Percentiles rank a stretch among this genome's conserved stretches.
phyloP scores from a whole-genome alignment of 2,329 filamentous ascomycete genomes.

The Canariomyces notabilis region DNA sequence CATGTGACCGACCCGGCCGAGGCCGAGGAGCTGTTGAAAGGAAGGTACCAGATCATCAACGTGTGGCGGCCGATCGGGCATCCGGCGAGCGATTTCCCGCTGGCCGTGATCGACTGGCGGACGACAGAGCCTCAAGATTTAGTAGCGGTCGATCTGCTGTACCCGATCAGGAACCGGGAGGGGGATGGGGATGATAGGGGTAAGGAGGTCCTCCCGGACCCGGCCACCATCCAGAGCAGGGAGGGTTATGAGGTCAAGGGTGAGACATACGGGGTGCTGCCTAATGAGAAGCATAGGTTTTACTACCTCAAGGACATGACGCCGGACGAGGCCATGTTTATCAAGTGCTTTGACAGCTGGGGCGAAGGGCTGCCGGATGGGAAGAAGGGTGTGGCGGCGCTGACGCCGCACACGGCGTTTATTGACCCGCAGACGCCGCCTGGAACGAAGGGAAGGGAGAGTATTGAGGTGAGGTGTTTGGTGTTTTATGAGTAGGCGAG shows the following conservation, averaged over 20 bases:
- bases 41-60: slow-evolving; percentile 63
- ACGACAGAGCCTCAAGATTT: slow-evolving; percentile 54
- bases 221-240: slow-evolving; percentile 40
- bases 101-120: slow-evolving; percentile 62
- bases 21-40: slow-evolving; percentile 50
- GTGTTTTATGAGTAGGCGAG: slow-evolving; percentile 51
- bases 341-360: slow-evolving; percentile 51
- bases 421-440: slow-evolving; percentile 48
- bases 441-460: slow-evolving; percentile 46
- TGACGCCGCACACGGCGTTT: slow-evolving; percentile 52
- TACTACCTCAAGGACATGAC: slow-evolving; percentile 66
- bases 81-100: slow-evolving; percentile 56
- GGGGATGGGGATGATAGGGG: slow-evolving; percentile 53
- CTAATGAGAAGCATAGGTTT: slow-evolving; percentile 55
- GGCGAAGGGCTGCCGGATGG: slow-evolving; percentile 33
- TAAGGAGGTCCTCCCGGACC: slow-evolving; percentile 52
- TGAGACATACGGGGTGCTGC: slow-evolving; percentile 56
- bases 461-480: slow-evolving; percentile 60
- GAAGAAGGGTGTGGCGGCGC: slow-evolving; percentile 39
- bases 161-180: slow-evolving; percentile 43
- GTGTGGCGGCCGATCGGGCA: slow-evolving; percentile 65
- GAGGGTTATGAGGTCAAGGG: slow-evolving; percentile 58
- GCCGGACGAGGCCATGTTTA: slow-evolving; percentile 42
- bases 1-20: slow-evolving; percentile 52
- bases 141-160: slow-evolving; percentile 57